Base-by-base conservation (phyloP, 2,329 filamentous ascomycete species). In the Cryphonectria carpinicola region DNA sequence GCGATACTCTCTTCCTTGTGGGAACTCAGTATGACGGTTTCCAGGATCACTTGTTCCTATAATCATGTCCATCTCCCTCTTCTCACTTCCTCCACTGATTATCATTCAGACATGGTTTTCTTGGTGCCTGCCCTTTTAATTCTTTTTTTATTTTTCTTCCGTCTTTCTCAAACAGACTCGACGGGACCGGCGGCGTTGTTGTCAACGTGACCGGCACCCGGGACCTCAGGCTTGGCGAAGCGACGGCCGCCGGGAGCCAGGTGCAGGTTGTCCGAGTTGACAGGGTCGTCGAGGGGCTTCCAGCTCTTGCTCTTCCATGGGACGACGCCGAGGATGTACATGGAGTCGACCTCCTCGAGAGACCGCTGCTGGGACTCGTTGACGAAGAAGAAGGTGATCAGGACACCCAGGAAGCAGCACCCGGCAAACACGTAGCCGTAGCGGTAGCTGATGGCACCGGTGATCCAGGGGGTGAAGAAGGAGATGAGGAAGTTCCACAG, bases 391-490 rank as follows among this genome's bases (percentile, higher is more conserved):
- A 88, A 92, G 37, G 91, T 88, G 39, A 91, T 78, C 0, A 87
- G 75, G 3, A 86, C 84, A 10, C 85, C 89, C 4, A 84, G 81
- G 71, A 91, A 82, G 76, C 88, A 87, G 79, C 88, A 90, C 1
- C 84, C 87, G 0, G 88, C 89, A 75, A 92, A 92, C 39, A 92
- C 85, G 74, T 90, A 91, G 22, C 89, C 89, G 76, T 89, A 90
- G 0, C 82, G 81, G 79, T 87, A 91, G 72, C 87, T 82, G 71
- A 92, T 91, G 17, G 85, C 84, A 1, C 81, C 80, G 0, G 87
- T 88, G 75, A 92, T 92, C 79, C 90, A 91, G 0, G 90, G 89
- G 0, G 90, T 91, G 80, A 91, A 90, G 81, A 92, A 92, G 0
- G 87, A 85, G 75, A 85, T 83, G 73, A 90, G 82, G 80, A 90